Conservation (phyloP, 2,329 filamentous ascomycete genomes). For the Sarocladiaceae sp. region DNA sequence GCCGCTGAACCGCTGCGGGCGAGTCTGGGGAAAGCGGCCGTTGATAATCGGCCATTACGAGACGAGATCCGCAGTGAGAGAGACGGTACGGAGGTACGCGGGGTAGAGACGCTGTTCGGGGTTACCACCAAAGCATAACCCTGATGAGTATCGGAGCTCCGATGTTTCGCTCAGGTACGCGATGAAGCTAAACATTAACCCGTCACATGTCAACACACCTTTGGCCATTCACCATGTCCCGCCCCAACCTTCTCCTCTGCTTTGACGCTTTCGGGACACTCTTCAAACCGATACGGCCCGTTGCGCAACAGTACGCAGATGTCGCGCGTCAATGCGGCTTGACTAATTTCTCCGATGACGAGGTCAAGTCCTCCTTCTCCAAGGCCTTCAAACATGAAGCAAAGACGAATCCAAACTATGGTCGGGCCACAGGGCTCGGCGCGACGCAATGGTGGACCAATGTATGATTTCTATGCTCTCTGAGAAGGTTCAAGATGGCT, state of each 20-base stretch:
- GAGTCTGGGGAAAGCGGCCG: slow-evolving; percentile 5
- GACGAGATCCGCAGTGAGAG: slow-evolving; percentile 3
- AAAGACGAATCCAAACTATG: slow-evolving; percentile 53
- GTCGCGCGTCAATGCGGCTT: slow-evolving; percentile 48
- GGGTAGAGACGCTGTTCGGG: not conserved
- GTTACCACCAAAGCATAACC: not conserved
- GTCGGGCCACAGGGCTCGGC: slow-evolving; percentile 45
- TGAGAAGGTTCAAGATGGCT: too few species aligned
- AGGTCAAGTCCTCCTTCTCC: slow-evolving; percentile 29
- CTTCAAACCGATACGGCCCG: slow-evolving; percentile 46
- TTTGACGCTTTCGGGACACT: slow-evolving; percentile 65
- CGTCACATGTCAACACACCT: not conserved
- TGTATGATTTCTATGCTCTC: slow-evolving; percentile 37
- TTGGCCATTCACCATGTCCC: not conserved
- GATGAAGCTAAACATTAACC: too few species aligned
- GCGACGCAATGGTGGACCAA: slow-evolving; percentile 56
- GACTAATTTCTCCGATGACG: slow-evolving; percentile 32
- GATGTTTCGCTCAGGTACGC: too few species aligned
- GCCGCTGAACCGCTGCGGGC: not conserved
- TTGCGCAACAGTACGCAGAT: slow-evolving; percentile 49
- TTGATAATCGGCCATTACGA: not conserved
- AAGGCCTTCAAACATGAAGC: slow-evolving; percentile 44
- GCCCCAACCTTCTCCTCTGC: slow-evolving; percentile 46
- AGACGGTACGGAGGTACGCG: not conserved
- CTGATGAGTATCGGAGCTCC: too few species aligned